Conservation (phyloP, 2,329 filamentous ascomycete genomes). For the Fusarium sp. region DNA sequence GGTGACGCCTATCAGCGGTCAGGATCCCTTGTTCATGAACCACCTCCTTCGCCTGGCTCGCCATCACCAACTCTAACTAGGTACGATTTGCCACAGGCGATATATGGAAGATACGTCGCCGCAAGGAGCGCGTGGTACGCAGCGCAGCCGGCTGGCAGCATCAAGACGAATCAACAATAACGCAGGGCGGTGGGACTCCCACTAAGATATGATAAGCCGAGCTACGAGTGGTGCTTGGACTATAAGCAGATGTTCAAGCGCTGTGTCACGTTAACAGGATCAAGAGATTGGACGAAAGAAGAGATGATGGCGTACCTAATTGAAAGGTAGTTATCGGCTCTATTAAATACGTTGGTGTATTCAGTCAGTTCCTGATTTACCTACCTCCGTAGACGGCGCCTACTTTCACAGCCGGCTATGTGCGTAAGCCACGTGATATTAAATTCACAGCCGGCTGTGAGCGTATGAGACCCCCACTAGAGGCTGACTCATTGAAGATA, state of each 20-base stretch:
- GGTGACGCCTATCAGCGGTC: neutral
- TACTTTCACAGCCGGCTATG: slow-evolving; percentile 9
- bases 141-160: slow-evolving; percentile 26
- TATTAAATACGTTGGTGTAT: neutral
- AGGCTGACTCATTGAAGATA: too few relatives aligned
- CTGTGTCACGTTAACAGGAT: slow-evolving; percentile 28
- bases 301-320: slow-evolving; percentile 1
- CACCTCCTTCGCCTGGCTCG: slow-evolving; percentile 3
- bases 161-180: slow-evolving; percentile 43
- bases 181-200: slow-evolving; percentile 30
- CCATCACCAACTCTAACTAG: neutral
- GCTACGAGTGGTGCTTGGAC: slow-evolving; percentile 41
- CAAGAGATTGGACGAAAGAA: slow-evolving; percentile 16
- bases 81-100: slow-evolving; percentile 9
- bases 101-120: slow-evolving; percentile 14
- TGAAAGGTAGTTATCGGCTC: slow-evolving; percentile 3
- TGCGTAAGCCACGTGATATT: slow-evolving; percentile 13
- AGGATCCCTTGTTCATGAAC: slow-evolving; percentile 5
- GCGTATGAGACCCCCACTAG: slow-evolving; percentile 10
- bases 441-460: slow-evolving; percentile 13
- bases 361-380: neutral
- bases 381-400: neutral
- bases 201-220: slow-evolving; percentile 33
- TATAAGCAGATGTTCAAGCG: slow-evolving; percentile 35
- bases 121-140: slow-evolving; percentile 27